Evolutionary conservation across 768 basidiomycete species (phyloP).

Genomic region (Calocybe indica): DNA sequence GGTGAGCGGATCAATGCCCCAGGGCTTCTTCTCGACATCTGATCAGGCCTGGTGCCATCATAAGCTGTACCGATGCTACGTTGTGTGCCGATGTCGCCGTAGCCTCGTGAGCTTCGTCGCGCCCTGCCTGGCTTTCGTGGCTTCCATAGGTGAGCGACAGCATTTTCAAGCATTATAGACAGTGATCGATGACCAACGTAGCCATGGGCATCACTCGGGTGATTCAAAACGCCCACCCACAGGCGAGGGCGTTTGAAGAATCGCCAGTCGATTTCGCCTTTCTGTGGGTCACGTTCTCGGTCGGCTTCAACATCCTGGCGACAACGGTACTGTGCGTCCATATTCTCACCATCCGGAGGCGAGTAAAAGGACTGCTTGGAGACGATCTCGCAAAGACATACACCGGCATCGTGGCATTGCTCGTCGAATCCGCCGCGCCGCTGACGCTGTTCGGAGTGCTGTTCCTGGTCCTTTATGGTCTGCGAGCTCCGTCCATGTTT

Average conservation of each 20-base stretch:
- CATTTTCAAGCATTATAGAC: neutral
- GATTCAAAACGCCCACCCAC: slow-evolving; percentile 29
- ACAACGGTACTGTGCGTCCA: slow-evolving; percentile 34
- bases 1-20: slow-evolving; percentile 9
- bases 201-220: slow-evolving; percentile 35
- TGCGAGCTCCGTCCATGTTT: too few relatives aligned
- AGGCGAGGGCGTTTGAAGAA: slow-evolving; percentile 34
- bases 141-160: slow-evolving; percentile 19
- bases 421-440: slow-evolving; percentile 25
- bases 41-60: neutral
- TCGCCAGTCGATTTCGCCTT: slow-evolving; percentile 30
- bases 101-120: slow-evolving; percentile 17
- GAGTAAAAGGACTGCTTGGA: neutral
- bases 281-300: slow-evolving; percentile 34
- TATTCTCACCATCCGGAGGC: slow-evolving; percentile 15
- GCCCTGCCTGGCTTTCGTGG: slow-evolving; percentile 19
- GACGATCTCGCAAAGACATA: slow-evolving; percentile 11
- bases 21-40: neutral
- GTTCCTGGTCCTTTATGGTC: slow-evolving; percentile 14
- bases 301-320: slow-evolving; percentile 35
- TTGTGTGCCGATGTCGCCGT: slow-evolving; percentile 17
- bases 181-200: slow-evolving; percentile 6
- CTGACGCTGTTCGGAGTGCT: slow-evolving; percentile 23
- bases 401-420: slow-evolving; percentile 21
- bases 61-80: slow-evolving; percentile 24